phyloP scores from a whole-genome alignment of 1,284 basidiomycete genomes.

The Lentinula novae-zelandiae region DNA sequence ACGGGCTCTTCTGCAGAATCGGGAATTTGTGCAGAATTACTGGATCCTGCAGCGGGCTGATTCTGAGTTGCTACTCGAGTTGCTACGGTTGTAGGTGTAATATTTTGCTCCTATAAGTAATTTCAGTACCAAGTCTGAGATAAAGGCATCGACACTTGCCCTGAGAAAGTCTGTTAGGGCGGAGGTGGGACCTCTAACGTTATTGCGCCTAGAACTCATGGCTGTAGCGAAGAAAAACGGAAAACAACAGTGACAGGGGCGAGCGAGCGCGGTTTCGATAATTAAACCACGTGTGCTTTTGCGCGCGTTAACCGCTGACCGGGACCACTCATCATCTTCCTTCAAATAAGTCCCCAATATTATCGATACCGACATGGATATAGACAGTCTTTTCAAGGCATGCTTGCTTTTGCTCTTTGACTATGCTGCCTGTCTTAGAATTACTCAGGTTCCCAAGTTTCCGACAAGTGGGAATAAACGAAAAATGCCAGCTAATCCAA shows the following conservation, averaged over 20 bases:
- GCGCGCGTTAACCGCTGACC: not conserved
- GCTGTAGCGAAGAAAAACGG: not conserved
- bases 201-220: slow-evolving; percentile 37
- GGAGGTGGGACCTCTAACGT: slow-evolving; percentile 85
- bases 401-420: slow-evolving; percentile 2
- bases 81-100: slow-evolving; percentile 67
- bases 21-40: slow-evolving; percentile 31
- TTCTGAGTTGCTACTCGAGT: slow-evolving; percentile 44
- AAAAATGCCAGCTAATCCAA: slow-evolving; percentile 80
- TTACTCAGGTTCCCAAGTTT: slow-evolving; percentile 63
- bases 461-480: slow-evolving; percentile 64
- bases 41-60: slow-evolving; percentile 47
- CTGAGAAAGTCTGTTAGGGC: slow-evolving; percentile 90
- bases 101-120: slow-evolving; percentile 65
- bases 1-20: slow-evolving; percentile 24
- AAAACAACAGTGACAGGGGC: not conserved
- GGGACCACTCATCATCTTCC: not conserved
- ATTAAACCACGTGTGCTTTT: not conserved
- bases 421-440: not conserved
- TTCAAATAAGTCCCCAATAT: not conserved
- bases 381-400: slow-evolving; percentile 82
- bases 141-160: slow-evolving; percentile 34
- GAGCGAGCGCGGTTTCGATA: not conserved
- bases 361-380: slow-evolving; percentile 51
- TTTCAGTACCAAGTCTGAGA: not conserved